Base-by-base conservation (phyloP, 2,329 filamentous ascomycete species). In the Cercospora sp. region DNA sequence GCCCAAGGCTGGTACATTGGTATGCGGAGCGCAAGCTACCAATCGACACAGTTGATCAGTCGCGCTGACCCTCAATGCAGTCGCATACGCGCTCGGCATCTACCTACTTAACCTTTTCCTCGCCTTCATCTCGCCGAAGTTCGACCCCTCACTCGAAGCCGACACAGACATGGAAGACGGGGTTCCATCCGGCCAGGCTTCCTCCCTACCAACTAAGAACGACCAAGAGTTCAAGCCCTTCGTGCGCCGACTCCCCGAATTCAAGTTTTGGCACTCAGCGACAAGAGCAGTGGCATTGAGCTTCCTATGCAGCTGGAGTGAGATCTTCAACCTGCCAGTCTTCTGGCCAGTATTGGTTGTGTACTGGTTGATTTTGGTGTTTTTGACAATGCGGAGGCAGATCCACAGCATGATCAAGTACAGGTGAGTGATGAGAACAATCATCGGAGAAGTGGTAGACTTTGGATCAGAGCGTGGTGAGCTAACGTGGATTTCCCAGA, bases 361-460 rank as follows among this genome's bases (percentile, higher is more conserved):
- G 82, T 99, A 99, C 85, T 99, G 95, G 94, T 86, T 99, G 80
- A 97, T 99, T 78, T 86, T 99, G 69, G 97, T 99, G 78, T 87
- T 93, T 76, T 84, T 99, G 81, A 99, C 95, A 65, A 99, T 99
- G 95, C 89, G 95, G 82, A 92, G 95, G 85, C 95, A 99, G 84
- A 99, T 99, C 75, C 95, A 99, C 84, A 95, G 98, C 84, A 99
- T 99, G 95, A 94, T 99, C 87, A 99, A 98, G 85, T 99, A 98
- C 85, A 92, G 94, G 83, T 99, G 97, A 79, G 93, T 97, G 9
- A 33, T 36, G 1, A 13, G 7, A 45, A 40, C 58, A 51, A 13
- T 28, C 4, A 12, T 12, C 20, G 26, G 31, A 33, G 3, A 13
- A 5, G 3, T 18, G 9, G 20, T 33, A 12, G 8, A 5, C 4